Conservation (phyloP, 371 early-diverging fungal genomes). For the Coemansia sp. region DNA sequence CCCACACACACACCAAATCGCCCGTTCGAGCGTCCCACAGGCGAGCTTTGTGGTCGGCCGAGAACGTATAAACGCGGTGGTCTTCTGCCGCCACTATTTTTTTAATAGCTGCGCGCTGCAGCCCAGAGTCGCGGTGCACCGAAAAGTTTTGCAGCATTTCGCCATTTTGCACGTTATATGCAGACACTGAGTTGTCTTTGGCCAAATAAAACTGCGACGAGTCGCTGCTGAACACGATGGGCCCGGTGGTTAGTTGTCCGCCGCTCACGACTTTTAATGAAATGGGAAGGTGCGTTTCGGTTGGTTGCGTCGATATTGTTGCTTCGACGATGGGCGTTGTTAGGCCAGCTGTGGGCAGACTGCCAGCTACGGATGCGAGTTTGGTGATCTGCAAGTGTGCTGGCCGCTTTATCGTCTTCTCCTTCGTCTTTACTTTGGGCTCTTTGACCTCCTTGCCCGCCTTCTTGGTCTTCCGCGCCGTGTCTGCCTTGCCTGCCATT, state of each 20-base stretch:
- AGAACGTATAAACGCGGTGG: constrained; percentile 37
- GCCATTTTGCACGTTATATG: constrained; percentile 44
- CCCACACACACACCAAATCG: constrained; percentile 25
- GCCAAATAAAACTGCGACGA: constrained; percentile 40
- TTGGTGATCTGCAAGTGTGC: constrained; percentile 7
- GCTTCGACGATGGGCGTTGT: constrained; percentile 26
- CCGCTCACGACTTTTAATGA: constrained; percentile 41
- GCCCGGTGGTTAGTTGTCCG: constrained; percentile 32
- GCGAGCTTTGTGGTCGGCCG: constrained; percentile 25
- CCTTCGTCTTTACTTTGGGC: neutral
- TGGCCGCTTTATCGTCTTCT: constrained; percentile 10
- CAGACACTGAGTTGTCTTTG: constrained; percentile 45
- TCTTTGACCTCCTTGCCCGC: neutral
- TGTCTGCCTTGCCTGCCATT: constrained; percentile 10
- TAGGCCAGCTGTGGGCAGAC: constrained; percentile 3
- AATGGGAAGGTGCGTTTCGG: constrained; percentile 24
- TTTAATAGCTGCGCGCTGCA: constrained; percentile 13
- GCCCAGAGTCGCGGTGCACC: constrained; percentile 4
- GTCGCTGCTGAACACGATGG: constrained; percentile 46
- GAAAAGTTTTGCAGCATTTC: constrained; percentile 48
- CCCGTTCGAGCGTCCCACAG: constrained; percentile 45
- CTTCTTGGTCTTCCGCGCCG: constrained; percentile 11
- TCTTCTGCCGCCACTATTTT: constrained; percentile 21
- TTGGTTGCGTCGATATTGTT: constrained; percentile 20
- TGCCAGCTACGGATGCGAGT: constrained; percentile 7